phyloP scores from a whole-genome alignment of 257 asterid species.

The Fraxinus excelsior region DNA sequence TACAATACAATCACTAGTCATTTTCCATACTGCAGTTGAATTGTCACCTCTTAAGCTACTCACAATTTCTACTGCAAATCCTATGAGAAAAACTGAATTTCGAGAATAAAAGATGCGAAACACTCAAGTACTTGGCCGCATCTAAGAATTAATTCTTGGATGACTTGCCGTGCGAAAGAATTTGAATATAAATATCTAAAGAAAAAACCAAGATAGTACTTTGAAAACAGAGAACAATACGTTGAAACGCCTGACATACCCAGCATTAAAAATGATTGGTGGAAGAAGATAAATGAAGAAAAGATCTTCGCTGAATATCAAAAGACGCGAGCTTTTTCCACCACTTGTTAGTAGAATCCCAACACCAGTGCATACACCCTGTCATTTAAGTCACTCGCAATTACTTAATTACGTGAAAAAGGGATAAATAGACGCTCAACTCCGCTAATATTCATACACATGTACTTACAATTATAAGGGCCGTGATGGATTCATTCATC shows the following conservation, averaged over 20 bases:
- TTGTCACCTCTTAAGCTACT: neutral
- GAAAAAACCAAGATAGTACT: neutral
- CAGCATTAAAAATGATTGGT: conserved; percentile 97
- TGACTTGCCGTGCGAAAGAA: neutral
- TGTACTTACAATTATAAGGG: conserved; percentile 62
- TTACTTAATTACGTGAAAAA: neutral
- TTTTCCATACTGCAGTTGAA: neutral
- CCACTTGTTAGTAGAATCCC: conserved; percentile 71
- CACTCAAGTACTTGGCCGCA: neutral
- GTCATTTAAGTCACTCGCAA: conserved; percentile 22
- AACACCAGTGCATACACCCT: conserved; percentile 94
- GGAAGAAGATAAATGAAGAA: conserved; percentile 98
- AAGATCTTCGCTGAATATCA: conserved; percentile 95
- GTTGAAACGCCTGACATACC: conserved; percentile 47
- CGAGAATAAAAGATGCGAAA: neutral
- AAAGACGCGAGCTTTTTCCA: conserved; percentile 83
- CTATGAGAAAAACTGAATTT: neutral
- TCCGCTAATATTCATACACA: neutral
- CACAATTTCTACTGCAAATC: neutral
- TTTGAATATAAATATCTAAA: neutral
- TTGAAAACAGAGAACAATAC: neutral
- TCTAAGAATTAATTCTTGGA: neutral
- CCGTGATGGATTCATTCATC: conserved; percentile 99
- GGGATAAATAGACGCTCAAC: neutral
- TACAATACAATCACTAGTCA: neutral